Base-by-base conservation (phyloP, 257 asterid genomes). In the Gentiana dahurica region DNA sequence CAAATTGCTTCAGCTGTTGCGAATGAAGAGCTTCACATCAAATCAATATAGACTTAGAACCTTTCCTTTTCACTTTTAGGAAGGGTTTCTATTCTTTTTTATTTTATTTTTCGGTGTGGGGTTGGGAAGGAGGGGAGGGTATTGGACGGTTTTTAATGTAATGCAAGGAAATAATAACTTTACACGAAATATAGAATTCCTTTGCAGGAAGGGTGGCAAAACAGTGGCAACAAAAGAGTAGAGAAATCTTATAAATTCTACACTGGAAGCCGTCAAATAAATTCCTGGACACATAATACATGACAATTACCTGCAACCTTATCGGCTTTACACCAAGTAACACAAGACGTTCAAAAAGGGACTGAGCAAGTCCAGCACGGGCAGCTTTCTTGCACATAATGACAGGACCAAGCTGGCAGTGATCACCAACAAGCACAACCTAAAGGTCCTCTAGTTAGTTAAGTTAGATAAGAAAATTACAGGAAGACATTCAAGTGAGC, bases 311-410 rank as follows among this genome's bases (percentile, higher is more conserved):
- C 99, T 92, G 99, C 78, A 92, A 67, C 69, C 99, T 80, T 65
- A 92, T 86, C 39, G 99, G 99, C 72, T 92, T 92, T 63, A 89
- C 99, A 51, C 99, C 99, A 59, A 92, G 94, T 37, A 80, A 62
- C 63, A 92, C 99, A 75, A 89, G 99, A 6, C 96, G 88, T 73
- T 92, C 99, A 71, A 92, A 92, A 44, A 92, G 79, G 59, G 97
- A 92, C 60, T 92, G 99, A 37, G 97, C 99, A 13, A 88, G 79
- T 55, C 99, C 99, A 61, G 99, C 97, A 8, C 99, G 83, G 4
- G 99, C 99, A 60, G 97, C 99, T 79, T 92, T 92, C 86, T 89
- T 92, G 87, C 99, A 92, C 99, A 92, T 92, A 71, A 92, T 89
- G 69, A 92, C 97, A 67, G 99, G 99, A 80, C 99, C 99, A 79